Base-by-base conservation (phyloP, 192 early-diverging fungal genomes). In the Cladochytrium replicatum region DNA sequence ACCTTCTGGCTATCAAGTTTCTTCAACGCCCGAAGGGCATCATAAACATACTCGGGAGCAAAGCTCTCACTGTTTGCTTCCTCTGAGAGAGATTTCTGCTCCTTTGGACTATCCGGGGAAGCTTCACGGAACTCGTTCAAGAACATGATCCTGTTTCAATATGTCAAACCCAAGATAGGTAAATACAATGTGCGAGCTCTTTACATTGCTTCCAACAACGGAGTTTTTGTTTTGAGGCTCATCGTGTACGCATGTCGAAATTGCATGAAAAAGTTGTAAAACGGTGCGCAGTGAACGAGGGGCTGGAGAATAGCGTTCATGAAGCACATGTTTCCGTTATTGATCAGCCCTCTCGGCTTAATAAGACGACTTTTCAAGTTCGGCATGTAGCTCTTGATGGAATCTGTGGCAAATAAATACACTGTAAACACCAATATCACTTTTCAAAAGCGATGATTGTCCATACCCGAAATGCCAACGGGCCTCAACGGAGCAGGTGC, bases 231-330 rank as follows among this genome's bases (percentile, higher is more conserved):
- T 29, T 82, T 83, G 47, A 92, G 82, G 41, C 66, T 85, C 43
- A 84, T 81, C 13, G 70, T 71, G 2, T 83, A 72, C 46, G 81
- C 67, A 32, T 67, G 57, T 23, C 73, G n/a, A 29, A 93, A 74
- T 41, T 61, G 63, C 53, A 66, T 71, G 46, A 96, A 69, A 40
- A 93, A 66, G 57, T 89, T 89, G 72, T 85, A 93, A 55, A 99
- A 93, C 19, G 90, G 94, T 31, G 81, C 69, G 57, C 88, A 93
- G 62, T 97, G 86, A 9, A 91, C 52, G 29, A 99, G 73, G 3
- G 94, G 86, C 71, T 99, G 97, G 29, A 99, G 58, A 44, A 95
- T 86, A 31, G 85, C 88, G 60, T 97, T 99, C 86, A 97, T 89
- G 58, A 92, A 99, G 67, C 96, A 99, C 72, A 85, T 93, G 66